phyloP scores from a whole-genome alignment of 148 eudicot genomes.

The Nepenthes mirabilis region DNA sequence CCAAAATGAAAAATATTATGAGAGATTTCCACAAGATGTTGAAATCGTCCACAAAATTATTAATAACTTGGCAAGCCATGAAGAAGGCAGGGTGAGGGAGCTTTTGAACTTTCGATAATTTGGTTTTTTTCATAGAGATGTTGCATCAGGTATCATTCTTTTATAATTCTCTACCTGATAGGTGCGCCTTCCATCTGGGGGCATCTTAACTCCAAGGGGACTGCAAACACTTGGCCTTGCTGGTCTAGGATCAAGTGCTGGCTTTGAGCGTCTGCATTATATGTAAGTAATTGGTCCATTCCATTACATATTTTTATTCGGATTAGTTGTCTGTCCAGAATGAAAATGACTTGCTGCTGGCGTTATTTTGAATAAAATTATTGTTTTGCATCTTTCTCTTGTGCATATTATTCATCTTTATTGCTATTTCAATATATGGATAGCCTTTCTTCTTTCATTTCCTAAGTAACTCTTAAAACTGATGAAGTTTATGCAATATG shows the following conservation, averaged over 20 bases:
- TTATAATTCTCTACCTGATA: constrained; percentile 12
- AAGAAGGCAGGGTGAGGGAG: constrained; percentile 74
- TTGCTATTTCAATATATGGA: no score
- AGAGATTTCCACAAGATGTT: constrained; percentile 82
- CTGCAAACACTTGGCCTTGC: constrained; percentile 77
- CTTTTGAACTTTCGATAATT: not conserved
- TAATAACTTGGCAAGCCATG: constrained; percentile 47
- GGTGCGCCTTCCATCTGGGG: constrained; percentile 93
- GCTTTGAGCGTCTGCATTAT: constrained; percentile 93
- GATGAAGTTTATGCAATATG: no score
- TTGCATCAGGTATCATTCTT: not conserved
- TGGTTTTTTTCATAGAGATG: not conserved
- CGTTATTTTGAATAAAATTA: no score
- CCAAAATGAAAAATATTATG: constrained; percentile 80
- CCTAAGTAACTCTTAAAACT: no score
- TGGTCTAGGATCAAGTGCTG: constrained; percentile 79
- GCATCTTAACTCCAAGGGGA: constrained; percentile 79
- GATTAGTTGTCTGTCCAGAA: no score
- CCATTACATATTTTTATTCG: no score
- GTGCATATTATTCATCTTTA: no score
- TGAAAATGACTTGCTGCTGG: no score
- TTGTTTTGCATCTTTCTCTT: no score
- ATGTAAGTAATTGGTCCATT: constrained; percentile 29
- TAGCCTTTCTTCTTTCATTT: no score
- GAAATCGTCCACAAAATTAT: constrained; percentile 63